Evolutionary conservation across 441 rosid species (phyloP).

Genomic region (Adansonia grandidieri): DNA sequence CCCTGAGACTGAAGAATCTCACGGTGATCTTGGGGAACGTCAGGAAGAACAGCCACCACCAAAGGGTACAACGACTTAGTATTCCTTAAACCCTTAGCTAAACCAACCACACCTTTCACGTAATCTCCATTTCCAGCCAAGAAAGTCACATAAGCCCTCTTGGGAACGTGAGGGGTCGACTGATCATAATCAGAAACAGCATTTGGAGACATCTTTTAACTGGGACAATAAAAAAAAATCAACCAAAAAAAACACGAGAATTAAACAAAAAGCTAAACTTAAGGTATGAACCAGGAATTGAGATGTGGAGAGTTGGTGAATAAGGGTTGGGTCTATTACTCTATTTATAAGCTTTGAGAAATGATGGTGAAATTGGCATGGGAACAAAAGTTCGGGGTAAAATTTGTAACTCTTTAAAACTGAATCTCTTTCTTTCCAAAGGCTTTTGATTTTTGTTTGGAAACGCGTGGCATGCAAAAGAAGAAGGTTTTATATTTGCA

Average conservation of each 20-base stretch:
- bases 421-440: constrained; percentile 3
- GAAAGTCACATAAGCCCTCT: constrained; percentile 67
- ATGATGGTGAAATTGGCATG: constrained; percentile 2
- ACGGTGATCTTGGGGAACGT: constrained; percentile 77
- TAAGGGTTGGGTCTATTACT: background rate
- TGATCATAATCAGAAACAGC: constrained; percentile 14
- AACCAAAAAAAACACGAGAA: too few species aligned
- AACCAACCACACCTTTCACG: constrained; percentile 74
- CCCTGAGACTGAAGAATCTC: constrained; percentile 65
- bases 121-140: constrained; percentile 78
- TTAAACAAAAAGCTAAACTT: background rate
- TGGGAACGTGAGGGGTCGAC: background rate
- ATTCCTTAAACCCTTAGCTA: constrained; percentile 79
- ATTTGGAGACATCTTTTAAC: constrained; percentile 33
- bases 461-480: constrained; percentile 19
- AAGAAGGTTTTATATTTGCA: background rate
- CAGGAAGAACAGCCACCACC: constrained; percentile 69
- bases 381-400: background rate
- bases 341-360: constrained; percentile 30
- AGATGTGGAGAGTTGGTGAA: background rate
- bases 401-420: too few species aligned
- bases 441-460: background rate
- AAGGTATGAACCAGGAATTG: background rate
- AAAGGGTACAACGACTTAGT: constrained; percentile 60
- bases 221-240: background rate